phyloP scores from a whole-genome alignment of 2,329 filamentous ascomycete genomes.

The Ceratocystis diversiconidia region DNA sequence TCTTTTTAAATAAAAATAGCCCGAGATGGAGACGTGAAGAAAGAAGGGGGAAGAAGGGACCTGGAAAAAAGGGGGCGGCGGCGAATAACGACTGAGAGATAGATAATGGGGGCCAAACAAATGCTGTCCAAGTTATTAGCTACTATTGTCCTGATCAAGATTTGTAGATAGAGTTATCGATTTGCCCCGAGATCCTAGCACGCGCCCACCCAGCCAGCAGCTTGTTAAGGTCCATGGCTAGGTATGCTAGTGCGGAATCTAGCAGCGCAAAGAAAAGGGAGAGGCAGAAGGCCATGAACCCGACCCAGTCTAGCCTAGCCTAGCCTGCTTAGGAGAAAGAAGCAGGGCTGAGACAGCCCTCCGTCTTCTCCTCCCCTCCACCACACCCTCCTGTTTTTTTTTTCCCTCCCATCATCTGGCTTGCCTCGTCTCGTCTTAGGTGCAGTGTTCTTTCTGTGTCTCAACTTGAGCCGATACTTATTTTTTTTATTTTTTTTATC shows the following conservation, averaged over 20 bases:
- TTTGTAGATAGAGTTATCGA: conserved; percentile 2
- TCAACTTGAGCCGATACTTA: too few species aligned
- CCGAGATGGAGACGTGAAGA: background rate
- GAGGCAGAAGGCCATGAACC: background rate
- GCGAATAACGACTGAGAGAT: background rate
- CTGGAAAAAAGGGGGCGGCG: background rate
- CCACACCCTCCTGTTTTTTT: too few species aligned
- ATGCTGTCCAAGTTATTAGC: background rate
- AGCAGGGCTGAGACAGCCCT: too few species aligned
- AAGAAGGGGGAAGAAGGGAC: background rate
- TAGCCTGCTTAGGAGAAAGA: too few species aligned
- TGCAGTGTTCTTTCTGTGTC: too few species aligned
- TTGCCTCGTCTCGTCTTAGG: too few species aligned
- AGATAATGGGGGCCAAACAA: background rate
- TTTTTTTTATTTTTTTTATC: too few species aligned
- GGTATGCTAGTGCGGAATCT: background rate
- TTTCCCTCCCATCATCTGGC: too few species aligned
- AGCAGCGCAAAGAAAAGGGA: background rate
- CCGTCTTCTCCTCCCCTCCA: too few species aligned
- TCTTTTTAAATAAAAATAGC: background rate
- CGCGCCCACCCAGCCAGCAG: background rate
- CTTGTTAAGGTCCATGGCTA: background rate
- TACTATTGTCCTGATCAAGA: background rate
- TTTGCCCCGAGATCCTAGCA: background rate
- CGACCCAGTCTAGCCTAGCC: too few species aligned